Evolutionary conservation across 345 rosid genomes (phyloP), one percentile per base, ranked within the genome.

Genomic region (Pseudoturritis turrita): DNA sequence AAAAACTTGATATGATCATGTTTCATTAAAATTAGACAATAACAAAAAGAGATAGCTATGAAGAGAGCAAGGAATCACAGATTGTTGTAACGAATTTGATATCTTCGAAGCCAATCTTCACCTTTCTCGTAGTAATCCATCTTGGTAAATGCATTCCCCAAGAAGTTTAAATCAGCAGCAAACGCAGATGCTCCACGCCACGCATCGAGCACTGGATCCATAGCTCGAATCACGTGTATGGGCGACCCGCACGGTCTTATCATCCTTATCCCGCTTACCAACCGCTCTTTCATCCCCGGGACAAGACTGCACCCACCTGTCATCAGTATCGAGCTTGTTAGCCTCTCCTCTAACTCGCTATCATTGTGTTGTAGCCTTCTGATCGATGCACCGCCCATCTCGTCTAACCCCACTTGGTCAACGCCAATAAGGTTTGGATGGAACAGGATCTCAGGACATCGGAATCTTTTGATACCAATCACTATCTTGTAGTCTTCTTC

Each of bases 161-260:
- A 83, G 77, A 91, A 95, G 39, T 72, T 82, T 62, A 65, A 19
- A 19, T 77, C 65, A 55, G 96, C 64, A 39, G 99, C 97, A 72
- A 82, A 88, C 1, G 61, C 47, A 67, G 96, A 80, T n/a, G 99
- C 99, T 19, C 99, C 99, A 8, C 96, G 91, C 97, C 99, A 91
- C 0, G 97, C 99, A 70, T 95, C 99, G 29, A 88, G 89, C 60
- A 89, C 83, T 0, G 97, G 96, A 75, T 94, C 87, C 51, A 82
- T 70, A 55, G 96, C 96, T 79, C 82, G 76, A 58, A 84, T 81
- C 12, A 91, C 86, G 39, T 73, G 75, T 51, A 94, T 94, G 26
- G 84, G 85, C 0, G 90, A 56, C 19, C 97, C 97, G 35, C 87
- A 83, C 2, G 98, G 98, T 64, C 91, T 81, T 47, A 91, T 83